These are phyloP conservation scores for Mucor plumbeus DNA, from an alignment of 371 early-diverging fungal genomes.

Conservation along the genomic window DNA sequence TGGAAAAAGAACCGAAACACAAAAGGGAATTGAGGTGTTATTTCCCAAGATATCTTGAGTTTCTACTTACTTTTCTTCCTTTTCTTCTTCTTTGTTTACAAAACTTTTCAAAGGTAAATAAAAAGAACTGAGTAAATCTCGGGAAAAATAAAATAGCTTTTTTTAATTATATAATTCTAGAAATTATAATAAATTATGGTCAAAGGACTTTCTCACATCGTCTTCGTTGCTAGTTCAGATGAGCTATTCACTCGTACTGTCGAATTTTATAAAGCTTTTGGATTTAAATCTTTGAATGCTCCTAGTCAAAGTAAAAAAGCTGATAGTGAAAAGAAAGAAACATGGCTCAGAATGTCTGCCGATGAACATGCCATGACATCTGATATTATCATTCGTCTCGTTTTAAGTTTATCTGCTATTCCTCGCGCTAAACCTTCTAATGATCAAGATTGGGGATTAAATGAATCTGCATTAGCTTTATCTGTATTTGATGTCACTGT, in stretches of 20 bases:
- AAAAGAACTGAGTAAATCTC: background rate
- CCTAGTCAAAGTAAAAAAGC: constrained; percentile 12
- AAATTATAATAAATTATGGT: constrained; percentile 17
- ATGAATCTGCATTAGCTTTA: constrained; percentile 24
- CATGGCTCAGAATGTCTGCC: constrained; percentile 30
- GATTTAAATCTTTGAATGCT: constrained; percentile 22
- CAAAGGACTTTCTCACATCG: constrained; percentile 37
- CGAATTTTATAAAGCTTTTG: constrained; percentile 33
- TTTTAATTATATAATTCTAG: background rate
- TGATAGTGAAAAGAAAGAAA: constrained; percentile 15
- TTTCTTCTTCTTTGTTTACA: background rate
- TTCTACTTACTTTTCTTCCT: background rate
- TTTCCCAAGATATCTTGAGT: background rate
- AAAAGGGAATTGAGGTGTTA: background rate
- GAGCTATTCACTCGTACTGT: constrained; percentile 24
- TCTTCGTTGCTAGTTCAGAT: constrained; percentile 21
- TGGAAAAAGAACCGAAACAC: constrained; percentile 9
- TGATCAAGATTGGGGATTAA: constrained; percentile 29
- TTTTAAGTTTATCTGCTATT: constrained; percentile 8
- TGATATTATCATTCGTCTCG: constrained; percentile 27
- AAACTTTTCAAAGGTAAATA: background rate
- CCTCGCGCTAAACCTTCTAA: constrained; percentile 8
- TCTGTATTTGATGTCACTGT: constrained; percentile 28
- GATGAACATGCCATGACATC: constrained; percentile 29
- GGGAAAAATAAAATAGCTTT: background rate